A percentile compares a stretch with the other conserved stretches of the same genome.
Conservation (phyloP, 345 rosid genomes). For the Populus tremula region DNA sequence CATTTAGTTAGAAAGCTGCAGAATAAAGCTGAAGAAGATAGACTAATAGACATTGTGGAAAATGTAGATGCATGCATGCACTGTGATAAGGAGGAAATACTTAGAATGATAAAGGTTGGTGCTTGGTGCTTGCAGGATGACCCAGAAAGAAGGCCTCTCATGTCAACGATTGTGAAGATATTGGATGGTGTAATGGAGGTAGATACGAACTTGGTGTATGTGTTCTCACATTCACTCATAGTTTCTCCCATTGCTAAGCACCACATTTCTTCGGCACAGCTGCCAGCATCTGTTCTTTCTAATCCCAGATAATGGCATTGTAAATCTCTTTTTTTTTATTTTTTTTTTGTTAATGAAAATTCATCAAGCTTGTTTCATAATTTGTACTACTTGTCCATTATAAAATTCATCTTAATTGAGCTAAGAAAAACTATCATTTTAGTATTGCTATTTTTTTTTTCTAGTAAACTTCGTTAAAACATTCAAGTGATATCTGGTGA, state of each 20-base stretch:
- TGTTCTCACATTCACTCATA: not conserved
- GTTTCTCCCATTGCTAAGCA: not conserved
- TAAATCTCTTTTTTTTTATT: too few relatives aligned
- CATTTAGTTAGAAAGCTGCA: not conserved
- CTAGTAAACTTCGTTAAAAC: too few relatives aligned
- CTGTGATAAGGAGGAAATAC: not conserved
- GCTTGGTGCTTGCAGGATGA: conserved; percentile 4
- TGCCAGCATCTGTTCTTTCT: not conserved
- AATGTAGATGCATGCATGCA: not conserved
- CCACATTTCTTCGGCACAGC: not conserved
- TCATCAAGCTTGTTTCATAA: too few relatives aligned
- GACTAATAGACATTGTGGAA: not conserved
- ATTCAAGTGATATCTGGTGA: too few relatives aligned
- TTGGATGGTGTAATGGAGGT: not conserved
- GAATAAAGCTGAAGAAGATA: not conserved
- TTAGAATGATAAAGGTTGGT: conserved; percentile 3
- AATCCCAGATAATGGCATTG: not conserved
- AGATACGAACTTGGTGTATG: not conserved
- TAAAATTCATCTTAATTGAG: too few relatives aligned
- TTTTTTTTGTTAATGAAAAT: too few relatives aligned
- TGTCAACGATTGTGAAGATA: not conserved
- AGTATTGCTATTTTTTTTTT: too few relatives aligned
- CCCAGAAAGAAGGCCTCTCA: not conserved
- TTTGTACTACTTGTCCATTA: too few relatives aligned
- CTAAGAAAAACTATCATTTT: too few relatives aligned